phyloP scores from a whole-genome alignment of 2,329 filamentous ascomycete genomes.

The Colletotrichum simmondsii region DNA sequence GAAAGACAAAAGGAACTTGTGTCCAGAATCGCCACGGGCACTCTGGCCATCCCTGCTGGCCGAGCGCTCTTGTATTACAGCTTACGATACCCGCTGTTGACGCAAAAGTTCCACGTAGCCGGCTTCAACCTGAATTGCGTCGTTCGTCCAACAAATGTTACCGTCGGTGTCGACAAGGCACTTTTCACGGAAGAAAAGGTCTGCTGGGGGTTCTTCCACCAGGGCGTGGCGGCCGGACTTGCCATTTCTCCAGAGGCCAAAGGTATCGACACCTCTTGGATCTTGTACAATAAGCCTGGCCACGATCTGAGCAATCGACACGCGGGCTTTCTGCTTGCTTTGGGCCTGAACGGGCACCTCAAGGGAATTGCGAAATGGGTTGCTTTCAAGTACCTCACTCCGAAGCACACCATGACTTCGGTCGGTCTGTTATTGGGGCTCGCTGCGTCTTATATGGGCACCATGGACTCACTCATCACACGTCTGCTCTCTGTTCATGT shows the following conservation, averaged over 20 bases:
- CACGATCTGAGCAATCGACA: slow-evolving; percentile 94
- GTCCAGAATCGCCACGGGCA: slow-evolving; percentile 86
- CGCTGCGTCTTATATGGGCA: slow-evolving; percentile 93
- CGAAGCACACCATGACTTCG: slow-evolving; percentile 99
- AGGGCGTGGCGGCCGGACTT: slow-evolving; percentile 91
- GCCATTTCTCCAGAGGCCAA: slow-evolving; percentile 90
- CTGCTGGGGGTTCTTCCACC: slow-evolving; percentile 98
- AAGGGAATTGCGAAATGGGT: slow-evolving; percentile 97
- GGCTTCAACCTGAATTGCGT: slow-evolving; percentile 93
- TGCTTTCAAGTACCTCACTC: slow-evolving; percentile 98
- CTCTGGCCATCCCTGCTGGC: slow-evolving; percentile 88
- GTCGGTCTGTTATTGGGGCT: slow-evolving; percentile 93
- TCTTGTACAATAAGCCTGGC: slow-evolving; percentile 93
- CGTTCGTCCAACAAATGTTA: slow-evolving; percentile 91
- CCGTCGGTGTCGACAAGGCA: slow-evolving; percentile 89
- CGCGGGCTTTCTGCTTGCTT: slow-evolving; percentile 89
- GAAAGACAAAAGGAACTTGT: slow-evolving; percentile 94
- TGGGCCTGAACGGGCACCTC: slow-evolving; percentile 95
- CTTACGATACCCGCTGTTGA: slow-evolving; percentile 86
- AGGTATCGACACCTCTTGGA: slow-evolving; percentile 98
- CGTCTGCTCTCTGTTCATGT: slow-evolving; percentile 95
- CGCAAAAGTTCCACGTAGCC: slow-evolving; percentile 88
- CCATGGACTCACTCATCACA: slow-evolving; percentile 96
- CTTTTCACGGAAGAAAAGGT: slow-evolving; percentile 95
- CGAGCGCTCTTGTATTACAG: slow-evolving; percentile 90